Conservation (phyloP, 768 basidiomycete genomes). For the Pholiota molesta region DNA sequence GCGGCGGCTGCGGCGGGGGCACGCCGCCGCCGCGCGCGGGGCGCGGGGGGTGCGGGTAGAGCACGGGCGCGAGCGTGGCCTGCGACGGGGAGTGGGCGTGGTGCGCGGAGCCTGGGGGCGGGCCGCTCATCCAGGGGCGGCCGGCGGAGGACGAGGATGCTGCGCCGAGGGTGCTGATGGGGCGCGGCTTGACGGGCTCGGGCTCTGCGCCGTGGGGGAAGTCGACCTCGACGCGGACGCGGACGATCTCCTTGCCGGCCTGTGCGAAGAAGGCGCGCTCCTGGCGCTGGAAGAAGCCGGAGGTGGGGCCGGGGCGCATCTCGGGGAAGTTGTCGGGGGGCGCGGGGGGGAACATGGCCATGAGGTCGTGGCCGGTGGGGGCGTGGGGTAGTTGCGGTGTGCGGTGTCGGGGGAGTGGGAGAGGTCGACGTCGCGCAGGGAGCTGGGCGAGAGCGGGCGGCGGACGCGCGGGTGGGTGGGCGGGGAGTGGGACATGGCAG, state of each 20-base stretch:
- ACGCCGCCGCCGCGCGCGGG: slow-evolving; percentile 33
- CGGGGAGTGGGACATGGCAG: slow-evolving; percentile 57
- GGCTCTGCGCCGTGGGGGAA: slow-evolving; percentile 39
- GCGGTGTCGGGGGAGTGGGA: slow-evolving; percentile 49
- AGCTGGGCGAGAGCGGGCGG: slow-evolving; percentile 65
- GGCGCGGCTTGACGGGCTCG: slow-evolving; percentile 30
- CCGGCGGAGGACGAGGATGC: slow-evolving; percentile 10
- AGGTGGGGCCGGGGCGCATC: slow-evolving; percentile 66
- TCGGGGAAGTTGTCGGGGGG: slow-evolving; percentile 61
- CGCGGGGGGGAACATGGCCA: slow-evolving; percentile 80
- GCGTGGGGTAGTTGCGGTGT: slow-evolving; percentile 69
- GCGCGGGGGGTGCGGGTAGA: slow-evolving; percentile 36
- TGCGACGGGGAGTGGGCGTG: slow-evolving; percentile 35
- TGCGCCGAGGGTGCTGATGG: slow-evolving; percentile 12
- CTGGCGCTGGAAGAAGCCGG: slow-evolving; percentile 72
- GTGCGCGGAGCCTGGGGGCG: slow-evolving; percentile 17
- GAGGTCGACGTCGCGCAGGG: slow-evolving; percentile 70
- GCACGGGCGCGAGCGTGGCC: slow-evolving; percentile 31
- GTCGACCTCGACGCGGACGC: slow-evolving; percentile 74
- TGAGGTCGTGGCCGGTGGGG: slow-evolving; percentile 84
- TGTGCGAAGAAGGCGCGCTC: slow-evolving; percentile 83
- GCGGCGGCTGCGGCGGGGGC: too few species aligned
- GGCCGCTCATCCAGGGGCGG: slow-evolving; percentile 29
- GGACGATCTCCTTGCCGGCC: slow-evolving; percentile 76
- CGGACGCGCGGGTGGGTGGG: slow-evolving; percentile 40